Base-by-base conservation (phyloP, 164 flowering plant genomes). In the Vitis rotundifolia region DNA sequence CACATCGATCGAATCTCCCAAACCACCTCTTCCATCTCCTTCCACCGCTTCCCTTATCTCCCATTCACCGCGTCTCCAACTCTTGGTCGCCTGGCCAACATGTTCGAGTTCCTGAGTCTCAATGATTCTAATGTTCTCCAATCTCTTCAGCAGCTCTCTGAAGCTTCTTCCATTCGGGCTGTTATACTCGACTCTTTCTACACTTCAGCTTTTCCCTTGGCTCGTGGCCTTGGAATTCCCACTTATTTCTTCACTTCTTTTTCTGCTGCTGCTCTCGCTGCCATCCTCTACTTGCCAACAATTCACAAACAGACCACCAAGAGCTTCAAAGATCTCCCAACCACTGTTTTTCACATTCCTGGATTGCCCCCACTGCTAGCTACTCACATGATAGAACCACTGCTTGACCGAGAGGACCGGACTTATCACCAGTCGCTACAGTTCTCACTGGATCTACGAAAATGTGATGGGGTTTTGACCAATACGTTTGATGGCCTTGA, bases 171-270 rank as follows among this genome's bases (percentile, higher is more conserved):
- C 9, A 52, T 50, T 49, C 54, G n/a, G 19, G 74, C 75, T 2
- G 47, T 68, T 18, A 50, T 66, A n/a, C 53, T 66, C 11, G 78
- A 74, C 50, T 65, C 68, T 69, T 74, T 80, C 69, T 74, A 69
- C 67, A 52, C 71, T 28, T 3, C 75, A 0, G 66, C 77, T 11
- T 11, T 74, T 22, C 31, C 64, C 10, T 68, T 68, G 26, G 15
- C 75, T 0, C 8, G 47, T 2, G 11, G 56, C 16, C 66, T 59
- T 8, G 16, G 54, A n/a, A 73, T 81, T 13, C 82, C 84, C 4
- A 65, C 76, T 16, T 78, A 70, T 71, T 73, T 15, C 62, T 75
- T 49, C 77, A 54, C 57, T 67, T 59, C 78, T 10, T 66, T 74
- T 8, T 64, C 77, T 7, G 81, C 79, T 2, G 26, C 44, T 18